phyloP scores from a whole-genome alignment of 2,329 filamentous ascomycete genomes.

The Phialemonium atrogriseum region DNA sequence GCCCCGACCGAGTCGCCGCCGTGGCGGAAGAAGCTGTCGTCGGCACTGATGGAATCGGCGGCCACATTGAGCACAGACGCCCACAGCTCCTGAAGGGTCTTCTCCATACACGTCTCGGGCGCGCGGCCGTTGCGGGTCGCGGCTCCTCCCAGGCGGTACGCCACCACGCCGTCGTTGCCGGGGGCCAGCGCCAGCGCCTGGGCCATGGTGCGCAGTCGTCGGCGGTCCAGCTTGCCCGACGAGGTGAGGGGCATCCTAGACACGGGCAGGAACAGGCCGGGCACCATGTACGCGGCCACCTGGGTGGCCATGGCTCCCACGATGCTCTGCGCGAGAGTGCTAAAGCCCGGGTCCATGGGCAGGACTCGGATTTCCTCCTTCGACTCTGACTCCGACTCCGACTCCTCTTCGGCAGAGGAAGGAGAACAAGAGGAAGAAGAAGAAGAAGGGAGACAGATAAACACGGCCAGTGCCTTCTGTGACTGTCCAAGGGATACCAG shows the following conservation, averaged over 20 bases:
- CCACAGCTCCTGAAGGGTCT: slow-evolving; percentile 38
- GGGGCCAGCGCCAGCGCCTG: slow-evolving; percentile 2
- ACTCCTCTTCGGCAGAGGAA: too few species aligned
- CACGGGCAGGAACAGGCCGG: slow-evolving; percentile 13
- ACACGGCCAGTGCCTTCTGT: slow-evolving; percentile 11
- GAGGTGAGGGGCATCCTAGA: slow-evolving; percentile 17
- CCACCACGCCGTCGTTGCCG: slow-evolving; percentile 3
- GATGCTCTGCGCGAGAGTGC: slow-evolving; percentile 4
- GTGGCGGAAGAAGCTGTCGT: slow-evolving; percentile 52
- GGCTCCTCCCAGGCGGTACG: slow-evolving; percentile 15
- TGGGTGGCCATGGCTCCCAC: slow-evolving; percentile 1
- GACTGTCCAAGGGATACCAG: slow-evolving; percentile 31
- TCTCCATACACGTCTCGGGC: slow-evolving; percentile 28
- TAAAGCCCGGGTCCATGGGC: slow-evolving; percentile 6
- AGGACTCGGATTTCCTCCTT: slow-evolving; percentile 16
- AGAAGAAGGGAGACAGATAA: slow-evolving; percentile 4
- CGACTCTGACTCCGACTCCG: slow-evolving; percentile 12
- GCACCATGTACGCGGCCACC: slow-evolving; percentile 15
- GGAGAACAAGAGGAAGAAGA: too few species aligned
- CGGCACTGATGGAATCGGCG: slow-evolving; percentile 38
- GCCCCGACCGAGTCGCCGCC: slow-evolving; percentile 53
- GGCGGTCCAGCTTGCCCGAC: slow-evolving; percentile 14
- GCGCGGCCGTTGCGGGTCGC: slow-evolving; percentile 20
- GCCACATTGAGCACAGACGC: slow-evolving; percentile 33
- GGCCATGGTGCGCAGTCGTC: slow-evolving; percentile 8